Evolutionary conservation across 2,329 filamentous ascomycete genomes (phyloP), one percentile per base, ranked within the genome.

Genomic region (Colletotrichum falcatum): DNA sequence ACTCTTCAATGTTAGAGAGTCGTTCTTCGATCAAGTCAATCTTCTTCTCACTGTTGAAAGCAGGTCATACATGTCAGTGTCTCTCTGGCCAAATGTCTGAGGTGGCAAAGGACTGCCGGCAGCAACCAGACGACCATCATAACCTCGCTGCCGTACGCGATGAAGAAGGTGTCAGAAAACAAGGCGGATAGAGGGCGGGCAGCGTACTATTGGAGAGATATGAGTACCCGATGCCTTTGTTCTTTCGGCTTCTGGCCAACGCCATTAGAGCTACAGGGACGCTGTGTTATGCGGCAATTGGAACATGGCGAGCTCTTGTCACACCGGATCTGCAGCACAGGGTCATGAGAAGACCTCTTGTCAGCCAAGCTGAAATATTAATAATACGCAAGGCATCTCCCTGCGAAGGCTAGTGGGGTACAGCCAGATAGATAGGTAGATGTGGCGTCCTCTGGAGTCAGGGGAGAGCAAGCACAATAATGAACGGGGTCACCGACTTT

Each of bases 191-290:
- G 56, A 54, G 46, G 55, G 48, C 62, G 44, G n/a, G 26, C 56
- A 44, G 81, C 86, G 74, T 78, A 89, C 87, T 89, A 89, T 83
- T 89, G 87, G 53, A 86, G 87, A 2, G 87, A 89, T 69, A 89
- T 89, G 72, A 89, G 80, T 48, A 89, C 87, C 62, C 87, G 81
- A 74, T 89, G 87, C 49, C 87, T 82, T 54, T 82, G 79, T 75
- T 89, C 87, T 75, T 86, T 87, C 33, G 86, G 85, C 70, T 86
- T 84, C 74, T 89, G 87, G 9, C 85, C 85, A 16, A 82, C 79
- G 4, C 87, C 87, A 0, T 86, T 88, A 5, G 86, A 89, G 68
- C 85, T 88, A 75, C 87, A 89, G 16, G 81, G 75, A 11, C 87
- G 81, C 72, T 84, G 85, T 35, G 86, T 85, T 30, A 83, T 86